Evolutionary conservation across 2,329 filamentous ascomycete species (phyloP).

Genomic region (Cladosporium sp.): DNA sequence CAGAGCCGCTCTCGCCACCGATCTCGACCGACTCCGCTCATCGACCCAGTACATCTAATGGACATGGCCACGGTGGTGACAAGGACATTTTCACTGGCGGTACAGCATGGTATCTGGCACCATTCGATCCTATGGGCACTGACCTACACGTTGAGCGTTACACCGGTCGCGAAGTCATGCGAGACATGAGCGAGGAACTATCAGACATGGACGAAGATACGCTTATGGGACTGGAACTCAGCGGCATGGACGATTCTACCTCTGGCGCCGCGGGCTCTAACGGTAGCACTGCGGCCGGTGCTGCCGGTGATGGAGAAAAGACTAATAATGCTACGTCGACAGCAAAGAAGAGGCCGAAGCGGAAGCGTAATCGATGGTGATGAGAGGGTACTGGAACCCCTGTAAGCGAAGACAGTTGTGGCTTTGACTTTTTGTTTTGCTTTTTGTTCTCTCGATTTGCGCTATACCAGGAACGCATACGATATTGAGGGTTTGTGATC

Average conservation of each 20-base stretch:
- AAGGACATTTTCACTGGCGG: slow-evolving; percentile 57
- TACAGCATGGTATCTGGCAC: slow-evolving; percentile 80
- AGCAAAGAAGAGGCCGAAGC: slow-evolving; percentile 9
- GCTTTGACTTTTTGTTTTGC: neutral
- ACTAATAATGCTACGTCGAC: neutral
- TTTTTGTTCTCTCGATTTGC: neutral
- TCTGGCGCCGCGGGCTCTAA: slow-evolving; percentile 2
- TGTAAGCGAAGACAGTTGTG: neutral
- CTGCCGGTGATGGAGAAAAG: neutral
- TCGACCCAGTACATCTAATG: slow-evolving; percentile 29
- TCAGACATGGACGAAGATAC: slow-evolving; percentile 92
- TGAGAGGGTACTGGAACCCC: neutral
- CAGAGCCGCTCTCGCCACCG: slow-evolving; percentile 32
- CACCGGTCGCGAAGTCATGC: slow-evolving; percentile 66
- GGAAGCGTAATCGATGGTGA: slow-evolving; percentile 7
- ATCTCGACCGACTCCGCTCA: slow-evolving; percentile 38
- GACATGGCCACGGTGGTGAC: slow-evolving; percentile 33
- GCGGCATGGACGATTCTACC: slow-evolving; percentile 5
- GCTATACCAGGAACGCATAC: slow-evolving; percentile 2
- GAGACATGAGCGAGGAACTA: slow-evolving; percentile 70
- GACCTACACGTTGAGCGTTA: slow-evolving; percentile 73
- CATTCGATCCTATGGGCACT: slow-evolving; percentile 75
- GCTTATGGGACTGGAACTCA: slow-evolving; percentile 55
- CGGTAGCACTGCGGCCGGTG: neutral
- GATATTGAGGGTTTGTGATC: neutral